Evolutionary conservation across 352 stramenopile species (phyloP), one percentile per base, ranked within the genome.

Genomic region (Elongisporangium anandrum): DNA sequence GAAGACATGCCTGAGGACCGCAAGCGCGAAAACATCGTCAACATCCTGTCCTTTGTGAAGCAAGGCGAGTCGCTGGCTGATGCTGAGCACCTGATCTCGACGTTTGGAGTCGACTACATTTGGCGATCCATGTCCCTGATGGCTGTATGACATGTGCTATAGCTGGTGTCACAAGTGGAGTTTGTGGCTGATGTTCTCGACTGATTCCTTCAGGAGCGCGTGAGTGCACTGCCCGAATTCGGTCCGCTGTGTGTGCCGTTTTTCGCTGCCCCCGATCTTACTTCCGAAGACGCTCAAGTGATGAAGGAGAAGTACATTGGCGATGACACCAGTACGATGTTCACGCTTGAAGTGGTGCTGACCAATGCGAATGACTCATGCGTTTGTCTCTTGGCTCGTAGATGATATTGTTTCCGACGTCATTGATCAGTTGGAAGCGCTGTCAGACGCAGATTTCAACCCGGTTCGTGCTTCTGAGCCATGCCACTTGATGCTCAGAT

Each of bases 221-320:
- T 95, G 53, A 88, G 77, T 13, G 78, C 73, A 8, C 69, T 94
- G 49, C 79, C 84, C 7, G 86, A 95, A 63, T 95, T 95, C 24
- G 84, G 81, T 13, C 81, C 81, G 15, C 63, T 94, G 15, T 92
- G 85, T 23, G 65, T 89, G 2, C 71, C 82, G 8, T 95, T 95
- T 60, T 87, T 95, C 48, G 65, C 67, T 3, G 51, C 61, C 1
- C 86, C 86, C 4, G 73, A 94, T 63, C 65, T 93, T 26, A 67
- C 48, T 17, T 74, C 75, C n/a, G 51, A 57, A 0, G 72, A 86
- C 13, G 83, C 82, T 8, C 53, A 70, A 48, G 67, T 77, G 13
- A 90, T 95, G 81, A 88, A 87, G 52, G 50, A 51, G 41, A 89
- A 88, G 58, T 94, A 90, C 63, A 90, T 92, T 45, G 70, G 81